phyloP scores from a whole-genome alignment of 2,329 filamentous ascomycete genomes.

The Aspergillus persii region DNA sequence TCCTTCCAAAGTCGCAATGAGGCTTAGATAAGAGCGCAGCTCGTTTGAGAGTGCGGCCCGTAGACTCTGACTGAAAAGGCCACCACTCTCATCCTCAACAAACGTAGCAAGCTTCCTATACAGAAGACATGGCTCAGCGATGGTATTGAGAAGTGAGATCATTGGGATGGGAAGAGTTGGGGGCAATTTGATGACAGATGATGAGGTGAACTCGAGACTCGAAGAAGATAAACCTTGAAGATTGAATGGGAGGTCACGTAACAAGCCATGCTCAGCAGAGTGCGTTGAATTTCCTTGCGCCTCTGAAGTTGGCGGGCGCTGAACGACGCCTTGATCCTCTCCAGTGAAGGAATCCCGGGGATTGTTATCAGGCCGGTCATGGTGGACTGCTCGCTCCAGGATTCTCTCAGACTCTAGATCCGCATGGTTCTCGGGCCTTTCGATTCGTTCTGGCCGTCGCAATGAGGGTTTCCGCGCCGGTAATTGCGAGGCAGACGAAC shows the following conservation, averaged over 20 bases:
- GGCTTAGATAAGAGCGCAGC: constrained; percentile 80
- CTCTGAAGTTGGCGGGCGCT: constrained; percentile 15
- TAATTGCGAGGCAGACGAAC: constrained; percentile 41
- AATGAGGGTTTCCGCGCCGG: constrained; percentile 29
- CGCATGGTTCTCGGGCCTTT: constrained; percentile 19
- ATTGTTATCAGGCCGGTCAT: constrained; percentile 18
- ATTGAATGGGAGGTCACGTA: constrained; percentile 86
- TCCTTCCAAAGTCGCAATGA: constrained; percentile 88
- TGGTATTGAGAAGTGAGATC: constrained; percentile 78
- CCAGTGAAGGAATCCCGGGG: constrained; percentile 16
- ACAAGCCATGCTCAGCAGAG: constrained; percentile 63
- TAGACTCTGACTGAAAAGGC: constrained; percentile 87
- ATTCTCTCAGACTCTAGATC: constrained; percentile 20
- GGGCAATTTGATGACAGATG: constrained; percentile 71
- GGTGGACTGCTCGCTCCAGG: constrained; percentile 11
- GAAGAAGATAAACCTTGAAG: constrained; percentile 88
- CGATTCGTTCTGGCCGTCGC: constrained; percentile 16
- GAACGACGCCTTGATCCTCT: constrained; percentile 17
- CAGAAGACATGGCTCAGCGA: constrained; percentile 91
- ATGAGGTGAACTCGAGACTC: constrained; percentile 71
- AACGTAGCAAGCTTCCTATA: constrained; percentile 80
- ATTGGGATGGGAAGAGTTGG: constrained; percentile 77
- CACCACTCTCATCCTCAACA: constrained; percentile 75
- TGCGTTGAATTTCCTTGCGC: constrained; percentile 51
- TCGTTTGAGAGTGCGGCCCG: constrained; percentile 82